phyloP scores from a whole-genome alignment of 768 basidiomycete species.

The Scleroderma bovista region DNA sequence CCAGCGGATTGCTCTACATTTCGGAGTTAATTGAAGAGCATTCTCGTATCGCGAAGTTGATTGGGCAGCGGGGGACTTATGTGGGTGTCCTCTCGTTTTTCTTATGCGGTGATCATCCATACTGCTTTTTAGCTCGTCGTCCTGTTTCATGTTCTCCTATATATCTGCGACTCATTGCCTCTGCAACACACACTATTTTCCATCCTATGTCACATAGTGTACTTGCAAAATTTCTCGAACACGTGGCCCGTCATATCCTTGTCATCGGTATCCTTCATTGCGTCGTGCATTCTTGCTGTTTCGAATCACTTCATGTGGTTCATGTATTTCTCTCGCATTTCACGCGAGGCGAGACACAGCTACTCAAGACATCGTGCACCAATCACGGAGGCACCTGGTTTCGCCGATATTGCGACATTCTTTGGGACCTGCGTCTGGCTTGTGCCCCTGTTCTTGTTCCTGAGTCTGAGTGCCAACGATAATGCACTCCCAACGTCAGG shows the following conservation, averaged over 20 bases:
- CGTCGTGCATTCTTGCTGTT: constrained; percentile 81
- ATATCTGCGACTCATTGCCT: constrained; percentile 78
- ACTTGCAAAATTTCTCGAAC: constrained; percentile 86
- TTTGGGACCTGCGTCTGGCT: constrained; percentile 86
- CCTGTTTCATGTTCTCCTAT: constrained; percentile 67
- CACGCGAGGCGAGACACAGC: constrained; percentile 54
- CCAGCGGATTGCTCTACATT: constrained; percentile 88
- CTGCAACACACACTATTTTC: constrained; percentile 72
- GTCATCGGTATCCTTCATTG: constrained; percentile 75
- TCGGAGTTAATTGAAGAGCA: constrained; percentile 97
- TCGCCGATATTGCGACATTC: constrained; percentile 77
- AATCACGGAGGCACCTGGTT: constrained; percentile 36
- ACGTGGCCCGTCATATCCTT: constrained; percentile 94
- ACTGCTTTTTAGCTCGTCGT: constrained; percentile 61
- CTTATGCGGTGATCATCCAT: not conserved
- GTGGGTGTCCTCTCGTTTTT: constrained; percentile 44
- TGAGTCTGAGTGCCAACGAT: constrained; percentile 95
- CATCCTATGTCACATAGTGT: constrained; percentile 77
- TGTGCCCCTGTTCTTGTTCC: constrained; percentile 87
- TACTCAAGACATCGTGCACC: constrained; percentile 42
- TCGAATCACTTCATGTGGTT: constrained; percentile 96
- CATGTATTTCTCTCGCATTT: constrained; percentile 79
- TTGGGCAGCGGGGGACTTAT: constrained; percentile 85
- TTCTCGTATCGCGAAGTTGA: constrained; percentile 68
- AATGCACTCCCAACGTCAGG: constrained; percentile 83